These are phyloP conservation scores for Knoxia roxburghii DNA, from an alignment of 257 asterid species.

Conservation along the genomic window DNA sequence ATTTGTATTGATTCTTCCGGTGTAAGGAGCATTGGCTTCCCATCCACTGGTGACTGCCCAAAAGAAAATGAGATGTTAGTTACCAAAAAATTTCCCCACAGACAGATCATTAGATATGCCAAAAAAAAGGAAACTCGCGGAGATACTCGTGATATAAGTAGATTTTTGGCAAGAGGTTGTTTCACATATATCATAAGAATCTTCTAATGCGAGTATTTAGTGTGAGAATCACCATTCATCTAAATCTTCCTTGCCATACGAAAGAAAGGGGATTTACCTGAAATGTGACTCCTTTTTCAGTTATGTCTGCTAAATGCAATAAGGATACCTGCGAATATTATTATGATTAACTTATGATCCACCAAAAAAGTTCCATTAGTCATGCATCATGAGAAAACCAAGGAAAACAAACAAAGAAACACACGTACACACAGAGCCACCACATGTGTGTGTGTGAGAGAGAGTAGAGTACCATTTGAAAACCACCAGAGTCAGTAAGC, in stretches of 20 bases:
- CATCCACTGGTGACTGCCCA: conserved; percentile 97
- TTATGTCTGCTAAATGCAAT: conserved; percentile 95
- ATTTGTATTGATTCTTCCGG: conserved; percentile 98
- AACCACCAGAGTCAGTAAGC: conserved; percentile 98
- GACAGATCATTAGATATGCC: background rate
- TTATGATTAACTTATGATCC: conserved; percentile 18
- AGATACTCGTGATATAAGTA: background rate
- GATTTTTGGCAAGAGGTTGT: background rate
- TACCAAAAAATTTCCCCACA: background rate
- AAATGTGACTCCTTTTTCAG: conserved; percentile 91
- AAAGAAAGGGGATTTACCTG: conserved; percentile 51
- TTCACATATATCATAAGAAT: background rate
- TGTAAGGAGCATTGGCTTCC: conserved; percentile 94
- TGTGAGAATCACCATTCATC: background rate
- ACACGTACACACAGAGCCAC: background rate
- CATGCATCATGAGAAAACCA: background rate
- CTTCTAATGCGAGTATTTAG: background rate
- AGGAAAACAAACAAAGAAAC: background rate
- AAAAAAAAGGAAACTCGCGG: background rate
- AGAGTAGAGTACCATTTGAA: conserved; percentile 73
- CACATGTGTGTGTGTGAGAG: background rate
- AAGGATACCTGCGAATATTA: conserved; percentile 68
- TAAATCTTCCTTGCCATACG: background rate
- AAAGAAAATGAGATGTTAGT: background rate
- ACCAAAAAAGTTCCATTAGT: background rate